Conservation (phyloP, 306 rosid genomes). For the Glycyrrhiza uralensis region DNA sequence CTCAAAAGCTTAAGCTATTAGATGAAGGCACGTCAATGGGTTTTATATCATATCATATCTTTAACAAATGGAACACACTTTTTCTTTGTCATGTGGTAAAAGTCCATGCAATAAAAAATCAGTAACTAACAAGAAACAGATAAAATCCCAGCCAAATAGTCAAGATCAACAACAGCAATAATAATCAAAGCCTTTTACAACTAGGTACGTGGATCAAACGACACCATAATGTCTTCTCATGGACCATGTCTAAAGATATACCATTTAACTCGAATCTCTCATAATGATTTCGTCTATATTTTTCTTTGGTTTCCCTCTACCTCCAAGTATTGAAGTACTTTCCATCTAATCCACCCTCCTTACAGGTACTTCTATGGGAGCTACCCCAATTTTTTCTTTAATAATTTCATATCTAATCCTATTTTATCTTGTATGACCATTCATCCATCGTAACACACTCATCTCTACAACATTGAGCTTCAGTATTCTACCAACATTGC, state of each 20-base stretch:
- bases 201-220: not conserved
- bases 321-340: not conserved
- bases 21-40: not conserved
- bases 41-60: not conserved
- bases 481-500: too few relatives aligned
- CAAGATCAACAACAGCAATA: not conserved
- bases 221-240: not conserved
- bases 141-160: not conserved
- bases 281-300: not conserved
- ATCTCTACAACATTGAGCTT: too few relatives aligned
- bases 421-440: not conserved
- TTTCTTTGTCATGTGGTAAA: slow-evolving; percentile 4
- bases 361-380: not conserved
- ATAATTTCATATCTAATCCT: not conserved
- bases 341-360: not conserved
- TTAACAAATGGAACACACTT: not conserved
- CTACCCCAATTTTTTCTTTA: not conserved
- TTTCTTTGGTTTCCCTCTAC: not conserved
- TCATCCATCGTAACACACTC: not conserved
- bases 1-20: not conserved
- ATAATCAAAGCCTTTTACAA: not conserved
- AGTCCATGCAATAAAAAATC: not conserved
- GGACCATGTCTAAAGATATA: not conserved
- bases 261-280: not conserved
- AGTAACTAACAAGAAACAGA: slow-evolving; percentile 9